Base-by-base conservation (phyloP, 2,329 filamentous ascomycete genomes). In the Lecanicillium sp. region DNA sequence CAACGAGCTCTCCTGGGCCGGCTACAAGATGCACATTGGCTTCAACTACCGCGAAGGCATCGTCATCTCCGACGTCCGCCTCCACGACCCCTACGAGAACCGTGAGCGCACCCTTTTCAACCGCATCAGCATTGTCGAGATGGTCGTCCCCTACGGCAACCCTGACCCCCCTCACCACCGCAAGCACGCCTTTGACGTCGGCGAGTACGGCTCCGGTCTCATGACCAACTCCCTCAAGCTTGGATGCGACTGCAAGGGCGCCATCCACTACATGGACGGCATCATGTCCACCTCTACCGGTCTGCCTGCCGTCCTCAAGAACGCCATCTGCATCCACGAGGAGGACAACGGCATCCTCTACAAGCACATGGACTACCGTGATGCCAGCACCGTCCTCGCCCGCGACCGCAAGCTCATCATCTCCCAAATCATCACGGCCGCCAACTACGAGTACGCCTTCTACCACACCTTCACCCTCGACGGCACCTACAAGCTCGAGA, bases 1-100 rank as follows among this genome's bases (percentile, higher is more conserved):
- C 56, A 71, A 70, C 53, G 63, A 65, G 40, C 63, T 80, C 14
- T 62, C 70, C 30, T 84, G 79, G 80, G 78, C 82, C 54, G 80
- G 83, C 55, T 86, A 82, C 81, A 74, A 77, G 20, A 81, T 90
- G 68, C 72, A 84, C 49, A 78, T 89, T n/a, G 78, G 78, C 38
- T 87, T 85, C 70, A 87, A 85, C 69, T 76, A 79, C 52, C 73
- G 84, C 10, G 85, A 88, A 64, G 84, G 84, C 19, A 77, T 81
- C 14, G 82, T 84, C 2, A 73, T 89, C 1, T 84, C 87, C 52
- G 81, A 88, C 55, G 68, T 88, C 6, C 72, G 74, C 55, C 86
- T 84, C 57, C 79, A 84, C 57, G 79, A 77, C 29, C 60, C 61
- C 3, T 58, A 64, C 17, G 61, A 65, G 51, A 54, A 58, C 20